A percentile compares a stretch with the other conserved stretches of the same genome.
These are phyloP conservation scores for Pseudopyrenochaeta lycopersici DNA, from an alignment of 2,329 filamentous ascomycete species.

Conservation along the genomic window DNA sequence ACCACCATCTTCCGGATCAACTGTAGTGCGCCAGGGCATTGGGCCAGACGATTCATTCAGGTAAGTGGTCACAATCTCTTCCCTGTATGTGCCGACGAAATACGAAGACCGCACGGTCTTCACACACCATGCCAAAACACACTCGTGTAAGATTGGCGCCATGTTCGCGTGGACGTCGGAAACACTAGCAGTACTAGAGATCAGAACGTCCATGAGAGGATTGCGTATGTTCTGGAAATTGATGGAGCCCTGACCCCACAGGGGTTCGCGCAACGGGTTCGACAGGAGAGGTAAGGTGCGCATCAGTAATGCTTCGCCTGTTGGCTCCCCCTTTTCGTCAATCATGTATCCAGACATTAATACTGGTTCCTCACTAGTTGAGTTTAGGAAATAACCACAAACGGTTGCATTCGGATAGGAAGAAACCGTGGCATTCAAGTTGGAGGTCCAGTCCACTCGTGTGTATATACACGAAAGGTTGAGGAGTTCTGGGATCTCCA, in stretches of 20 bases:
- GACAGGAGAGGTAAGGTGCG: slow-evolving; percentile 10
- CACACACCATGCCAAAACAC: slow-evolving; percentile 33
- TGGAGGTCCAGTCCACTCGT: slow-evolving; percentile 25
- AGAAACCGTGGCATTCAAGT: slow-evolving; percentile 1
- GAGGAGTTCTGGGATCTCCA: slow-evolving; percentile 23
- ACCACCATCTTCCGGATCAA: not conserved
- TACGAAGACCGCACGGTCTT: slow-evolving; percentile 32
- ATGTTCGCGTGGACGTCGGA: slow-evolving; percentile 13
- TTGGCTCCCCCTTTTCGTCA: not conserved
- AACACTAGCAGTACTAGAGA: slow-evolving; percentile 15
- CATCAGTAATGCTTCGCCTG: slow-evolving; percentile 20
- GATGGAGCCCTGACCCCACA: slow-evolving; percentile 26
- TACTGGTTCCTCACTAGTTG: slow-evolving; percentile 15
- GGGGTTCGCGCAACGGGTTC: not conserved
- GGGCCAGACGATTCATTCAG: not conserved
- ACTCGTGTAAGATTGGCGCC: slow-evolving; percentile 20
- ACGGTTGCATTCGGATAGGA: slow-evolving; percentile 13
- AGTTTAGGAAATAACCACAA: slow-evolving; percentile 39
- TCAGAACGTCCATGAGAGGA: slow-evolving; percentile 21
- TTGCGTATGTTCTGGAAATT: slow-evolving; percentile 24
- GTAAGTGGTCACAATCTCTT: slow-evolving; percentile 14
- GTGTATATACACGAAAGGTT: slow-evolving; percentile 22
- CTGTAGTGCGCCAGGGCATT: not conserved
- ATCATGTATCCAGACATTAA: slow-evolving; percentile 30
- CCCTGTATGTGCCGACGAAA: slow-evolving; percentile 17